Evolutionary conservation across 805 yeast genomes (phyloP).

Genomic region (Candida nanaspora): DNA sequence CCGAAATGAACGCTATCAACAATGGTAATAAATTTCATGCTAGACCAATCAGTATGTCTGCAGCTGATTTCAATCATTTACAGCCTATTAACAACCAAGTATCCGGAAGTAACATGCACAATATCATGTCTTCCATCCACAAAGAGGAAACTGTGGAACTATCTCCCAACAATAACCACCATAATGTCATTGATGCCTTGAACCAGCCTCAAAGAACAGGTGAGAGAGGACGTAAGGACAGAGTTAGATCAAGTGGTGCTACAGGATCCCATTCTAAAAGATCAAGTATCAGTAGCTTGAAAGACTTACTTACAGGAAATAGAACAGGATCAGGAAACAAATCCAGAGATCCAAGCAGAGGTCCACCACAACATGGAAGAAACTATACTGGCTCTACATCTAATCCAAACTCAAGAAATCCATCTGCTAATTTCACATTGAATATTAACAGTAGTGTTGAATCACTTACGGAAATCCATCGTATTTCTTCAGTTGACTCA

Average conservation of each 20-base stretch:
- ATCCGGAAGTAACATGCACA: slow-evolving; percentile 3
- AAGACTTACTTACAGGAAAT: slow-evolving; percentile 28
- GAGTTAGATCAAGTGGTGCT: slow-evolving; percentile 20
- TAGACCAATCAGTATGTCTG: slow-evolving; percentile 22
- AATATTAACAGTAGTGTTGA: slow-evolving; percentile 3
- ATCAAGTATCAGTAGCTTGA: slow-evolving; percentile 28
- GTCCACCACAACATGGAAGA: slow-evolving; percentile 4
- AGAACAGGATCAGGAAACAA: slow-evolving; percentile 3
- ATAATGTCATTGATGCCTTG: slow-evolving; percentile 32
- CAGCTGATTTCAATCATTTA: slow-evolving; percentile 14
- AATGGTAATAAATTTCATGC: background rate
- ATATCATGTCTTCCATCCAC: slow-evolving; percentile 23
- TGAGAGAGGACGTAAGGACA: slow-evolving; percentile 11
- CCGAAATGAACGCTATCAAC: background rate
- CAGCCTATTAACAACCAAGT: slow-evolving; percentile 1
- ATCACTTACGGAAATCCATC: slow-evolving; percentile 7
- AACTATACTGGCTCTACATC: background rate
- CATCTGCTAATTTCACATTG: slow-evolving; percentile 1
- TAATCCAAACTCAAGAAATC: slow-evolving; percentile 1
- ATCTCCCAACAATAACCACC: slow-evolving; percentile 24
- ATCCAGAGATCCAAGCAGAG: slow-evolving; percentile 14
- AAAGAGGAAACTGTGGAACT: slow-evolving; percentile 26
- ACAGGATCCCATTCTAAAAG: slow-evolving; percentile 15
- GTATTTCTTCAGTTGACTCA: slow-evolving; percentile 1
- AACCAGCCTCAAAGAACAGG: slow-evolving; percentile 22